Evolutionary conservation across 257 asterid genomes (phyloP).

Genomic region (Coffea canephora): DNA sequence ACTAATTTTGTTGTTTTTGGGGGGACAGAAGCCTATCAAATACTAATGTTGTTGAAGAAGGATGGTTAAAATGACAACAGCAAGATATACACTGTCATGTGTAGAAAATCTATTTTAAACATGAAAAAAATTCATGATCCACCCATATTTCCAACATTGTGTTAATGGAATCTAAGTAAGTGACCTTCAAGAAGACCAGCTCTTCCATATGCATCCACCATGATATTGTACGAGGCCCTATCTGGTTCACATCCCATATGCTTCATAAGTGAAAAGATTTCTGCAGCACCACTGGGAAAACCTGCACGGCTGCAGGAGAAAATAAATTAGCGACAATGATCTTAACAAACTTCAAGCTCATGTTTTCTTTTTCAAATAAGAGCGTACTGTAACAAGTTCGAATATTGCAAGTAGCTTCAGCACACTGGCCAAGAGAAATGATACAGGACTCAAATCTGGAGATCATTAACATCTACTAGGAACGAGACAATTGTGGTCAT

Average conservation of each 20-base stretch:
- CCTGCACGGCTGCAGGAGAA: constrained; percentile 69
- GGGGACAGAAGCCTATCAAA: too few relatives aligned
- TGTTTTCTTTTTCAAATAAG: too few relatives aligned
- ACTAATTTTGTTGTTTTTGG: too few relatives aligned
- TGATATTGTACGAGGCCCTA: constrained; percentile 75
- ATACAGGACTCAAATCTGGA: not conserved
- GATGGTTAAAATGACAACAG: not conserved
- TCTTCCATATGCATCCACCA: constrained; percentile 89
- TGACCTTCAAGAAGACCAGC: constrained; percentile 78
- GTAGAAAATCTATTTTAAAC: not conserved
- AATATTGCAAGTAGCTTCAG: not conserved
- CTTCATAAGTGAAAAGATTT: constrained; percentile 79
- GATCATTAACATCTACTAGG: not conserved
- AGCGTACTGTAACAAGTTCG: not conserved
- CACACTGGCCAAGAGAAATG: not conserved
- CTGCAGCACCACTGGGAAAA: constrained; percentile 76
- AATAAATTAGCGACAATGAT: constrained; percentile 2
- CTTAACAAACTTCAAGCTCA: not conserved
- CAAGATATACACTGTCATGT: not conserved
- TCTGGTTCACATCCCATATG: constrained; percentile 89
- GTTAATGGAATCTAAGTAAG: not conserved
- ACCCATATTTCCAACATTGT: not conserved
- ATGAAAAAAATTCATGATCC: not conserved
- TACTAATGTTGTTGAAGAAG: not conserved
- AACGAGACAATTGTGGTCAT: not conserved